A percentile compares a stretch with the other conserved stretches of the same genome.
phyloP scores from a whole-genome alignment of 495 filamentous ascomycete species.

The Penicillium longicatenatum region DNA sequence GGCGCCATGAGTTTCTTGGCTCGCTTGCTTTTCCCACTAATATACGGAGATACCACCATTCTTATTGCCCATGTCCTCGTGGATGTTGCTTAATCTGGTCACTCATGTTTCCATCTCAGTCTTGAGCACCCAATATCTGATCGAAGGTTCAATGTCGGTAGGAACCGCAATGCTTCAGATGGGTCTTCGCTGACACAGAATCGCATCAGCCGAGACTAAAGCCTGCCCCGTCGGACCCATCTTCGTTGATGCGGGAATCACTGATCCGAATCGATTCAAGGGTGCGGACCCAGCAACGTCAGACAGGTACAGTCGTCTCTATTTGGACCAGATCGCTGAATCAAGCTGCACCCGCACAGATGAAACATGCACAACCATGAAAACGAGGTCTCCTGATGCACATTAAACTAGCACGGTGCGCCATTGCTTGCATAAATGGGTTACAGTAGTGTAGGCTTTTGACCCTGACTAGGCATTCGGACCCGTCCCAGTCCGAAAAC shows the following conservation, averaged over 20 bases:
- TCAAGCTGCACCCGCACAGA: neutral
- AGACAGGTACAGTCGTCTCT: neutral
- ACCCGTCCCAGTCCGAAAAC: slow-evolving; percentile 3
- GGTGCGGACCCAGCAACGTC: neutral
- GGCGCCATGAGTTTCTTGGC: neutral
- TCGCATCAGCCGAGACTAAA: neutral
- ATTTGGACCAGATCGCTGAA: neutral
- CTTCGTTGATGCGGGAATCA: neutral
- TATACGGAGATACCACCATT: neutral
- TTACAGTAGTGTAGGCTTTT: slow-evolving; percentile 1
- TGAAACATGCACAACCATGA: neutral
- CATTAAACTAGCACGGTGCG: too few relatives aligned
- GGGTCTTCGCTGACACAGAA: neutral
- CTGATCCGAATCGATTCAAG: neutral
- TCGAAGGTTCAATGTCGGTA: neutral
- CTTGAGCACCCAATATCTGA: neutral
- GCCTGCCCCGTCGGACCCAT: neutral
- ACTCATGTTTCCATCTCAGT: neutral
- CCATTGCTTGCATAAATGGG: neutral
- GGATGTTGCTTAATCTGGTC: neutral
- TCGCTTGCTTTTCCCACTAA: neutral
- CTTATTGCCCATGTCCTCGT: neutral
- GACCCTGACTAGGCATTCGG: neutral
- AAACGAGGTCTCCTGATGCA: slow-evolving; percentile 1
- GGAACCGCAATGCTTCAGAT: neutral